Conservation (phyloP, 257 asterid genomes). For the Oldenlandia corymbosa region DNA sequence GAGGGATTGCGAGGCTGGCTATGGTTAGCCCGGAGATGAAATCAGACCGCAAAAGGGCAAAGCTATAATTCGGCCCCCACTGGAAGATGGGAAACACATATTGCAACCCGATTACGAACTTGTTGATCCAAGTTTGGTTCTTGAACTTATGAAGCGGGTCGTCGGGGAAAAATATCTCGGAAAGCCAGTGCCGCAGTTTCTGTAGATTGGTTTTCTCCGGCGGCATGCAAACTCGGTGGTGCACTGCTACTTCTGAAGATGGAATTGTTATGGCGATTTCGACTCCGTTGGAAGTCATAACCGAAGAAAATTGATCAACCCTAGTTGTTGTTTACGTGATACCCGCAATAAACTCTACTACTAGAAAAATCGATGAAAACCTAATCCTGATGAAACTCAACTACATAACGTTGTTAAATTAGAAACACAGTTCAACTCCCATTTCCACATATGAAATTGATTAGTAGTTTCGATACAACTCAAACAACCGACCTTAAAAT, state of each 20-base stretch:
- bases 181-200: conserved; percentile 60
- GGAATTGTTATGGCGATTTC: conserved; percentile 24
- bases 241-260: conserved; percentile 21
- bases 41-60: conserved; percentile 49
- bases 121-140: conserved; percentile 52
- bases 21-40: conserved; percentile 83
- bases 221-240: conserved; percentile 66
- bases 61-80: conserved; percentile 57
- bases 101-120: conserved; percentile 45
- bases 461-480: no score
- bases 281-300: conserved; percentile 44
- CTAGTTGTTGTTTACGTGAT: no score
- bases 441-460: no score
- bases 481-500: no score
- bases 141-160: conserved; percentile 80
- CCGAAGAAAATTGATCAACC: no score
- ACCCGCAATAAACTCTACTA: no score
- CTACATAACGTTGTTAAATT: no score
- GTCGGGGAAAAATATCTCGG: conserved; percentile 85
- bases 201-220: conserved; percentile 54
- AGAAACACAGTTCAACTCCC: no score
- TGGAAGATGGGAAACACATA: conserved; percentile 55
- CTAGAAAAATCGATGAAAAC: no score
- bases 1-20: conserved; percentile 85
- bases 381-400: no score